Conservation (phyloP, 2,329 filamentous ascomycete genomes). For the Colletotrichum cordylinicola region DNA sequence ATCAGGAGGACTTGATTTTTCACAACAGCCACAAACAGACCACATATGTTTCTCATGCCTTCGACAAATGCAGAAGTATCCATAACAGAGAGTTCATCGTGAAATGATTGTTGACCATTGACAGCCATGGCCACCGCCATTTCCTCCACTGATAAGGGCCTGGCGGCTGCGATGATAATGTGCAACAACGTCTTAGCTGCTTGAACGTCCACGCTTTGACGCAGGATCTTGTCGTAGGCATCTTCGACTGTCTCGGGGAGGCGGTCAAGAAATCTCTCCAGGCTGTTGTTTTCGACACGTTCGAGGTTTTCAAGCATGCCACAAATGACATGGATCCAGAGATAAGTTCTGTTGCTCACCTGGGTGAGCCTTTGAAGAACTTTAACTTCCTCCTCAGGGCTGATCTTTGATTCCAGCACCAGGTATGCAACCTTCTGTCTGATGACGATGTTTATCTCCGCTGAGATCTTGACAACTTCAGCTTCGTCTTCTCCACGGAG, state of each 20-base stretch:
- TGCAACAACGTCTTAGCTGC: neutral
- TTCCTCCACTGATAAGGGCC: neutral
- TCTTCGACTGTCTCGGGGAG: neutral
- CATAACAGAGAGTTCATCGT: neutral
- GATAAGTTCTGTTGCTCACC: neutral
- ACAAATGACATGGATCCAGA: neutral
- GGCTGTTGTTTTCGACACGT: neutral
- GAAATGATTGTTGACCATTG: neutral
- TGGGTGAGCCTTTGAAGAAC: neutral
- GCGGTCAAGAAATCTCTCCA: neutral
- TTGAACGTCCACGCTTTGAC: neutral
- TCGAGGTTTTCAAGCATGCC: neutral
- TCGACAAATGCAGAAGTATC: no score
- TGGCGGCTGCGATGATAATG: neutral
- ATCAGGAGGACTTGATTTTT: neutral
- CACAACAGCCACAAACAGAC: neutral
- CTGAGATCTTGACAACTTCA: neutral
- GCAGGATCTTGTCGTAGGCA: neutral
- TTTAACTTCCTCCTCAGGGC: no score
- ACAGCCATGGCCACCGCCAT: neutral
- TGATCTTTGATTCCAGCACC: neutral
- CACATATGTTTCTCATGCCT: neutral
- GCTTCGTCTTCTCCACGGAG: neutral
- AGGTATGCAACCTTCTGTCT: neutral
- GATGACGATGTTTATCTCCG: neutral